Conservation (phyloP, 163 green algal species). For the Scenedesmus sp. region DNA sequence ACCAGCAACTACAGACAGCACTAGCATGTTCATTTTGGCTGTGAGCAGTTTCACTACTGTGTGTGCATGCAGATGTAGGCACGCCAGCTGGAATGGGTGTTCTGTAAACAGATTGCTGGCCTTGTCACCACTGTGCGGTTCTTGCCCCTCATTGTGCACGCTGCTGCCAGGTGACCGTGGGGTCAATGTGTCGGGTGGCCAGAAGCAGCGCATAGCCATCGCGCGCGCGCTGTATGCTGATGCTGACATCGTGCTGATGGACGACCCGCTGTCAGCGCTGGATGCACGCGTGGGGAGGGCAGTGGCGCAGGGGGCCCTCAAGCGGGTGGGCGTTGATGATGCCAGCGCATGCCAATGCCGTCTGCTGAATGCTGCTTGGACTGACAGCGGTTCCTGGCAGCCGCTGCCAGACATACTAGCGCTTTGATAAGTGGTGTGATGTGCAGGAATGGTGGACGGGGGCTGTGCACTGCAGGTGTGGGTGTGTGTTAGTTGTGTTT, state of each 20-base stretch:
- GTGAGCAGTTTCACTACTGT: no score
- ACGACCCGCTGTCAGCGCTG: slow-evolving; percentile 87
- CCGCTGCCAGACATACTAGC: no score
- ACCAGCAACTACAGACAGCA: no score
- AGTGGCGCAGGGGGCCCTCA: slow-evolving; percentile 59
- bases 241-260: slow-evolving; percentile 82
- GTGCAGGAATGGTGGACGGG: no score
- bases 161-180: slow-evolving; percentile 73
- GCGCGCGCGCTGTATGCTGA: slow-evolving; percentile 74
- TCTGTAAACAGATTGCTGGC: background rate
- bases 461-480: no score
- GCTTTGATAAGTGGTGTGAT: no score
- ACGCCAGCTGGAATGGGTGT: no score
- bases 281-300: slow-evolving; percentile 77
- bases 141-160: no score
- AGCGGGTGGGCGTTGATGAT: slow-evolving; percentile 20
- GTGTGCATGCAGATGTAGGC: no score
- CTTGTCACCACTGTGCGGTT: background rate
- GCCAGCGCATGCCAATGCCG: background rate
- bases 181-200: slow-evolving; percentile 75
- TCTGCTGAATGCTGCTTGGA: background rate
- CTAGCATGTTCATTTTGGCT: no score
- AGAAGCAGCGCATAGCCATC: slow-evolving; percentile 90
- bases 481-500: no score
- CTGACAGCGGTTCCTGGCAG: background rate